A percentile compares a stretch with the other conserved stretches of the same genome.
Evolutionary conservation across 2,329 filamentous ascomycete species (phyloP).

Genomic region (Fusarium burgessii): DNA sequence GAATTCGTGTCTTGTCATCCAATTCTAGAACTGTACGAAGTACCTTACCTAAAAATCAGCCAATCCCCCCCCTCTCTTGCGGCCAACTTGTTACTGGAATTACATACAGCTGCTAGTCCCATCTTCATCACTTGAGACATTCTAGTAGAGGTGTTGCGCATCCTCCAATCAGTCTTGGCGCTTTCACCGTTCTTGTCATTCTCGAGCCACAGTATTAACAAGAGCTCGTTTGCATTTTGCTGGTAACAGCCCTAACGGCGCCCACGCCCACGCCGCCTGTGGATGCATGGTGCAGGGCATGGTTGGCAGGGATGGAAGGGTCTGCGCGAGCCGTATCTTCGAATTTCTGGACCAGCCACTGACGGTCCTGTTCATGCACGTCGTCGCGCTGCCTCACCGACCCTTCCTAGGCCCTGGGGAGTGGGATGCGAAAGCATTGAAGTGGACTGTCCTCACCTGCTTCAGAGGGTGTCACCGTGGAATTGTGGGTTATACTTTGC

Average conservation of each 20-base stretch:
- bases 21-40: conserved; percentile 14
- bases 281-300: conserved; percentile 42
- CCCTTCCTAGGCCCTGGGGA: conserved; percentile 41
- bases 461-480: conserved; percentile 22
- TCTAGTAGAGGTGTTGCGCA: conserved; percentile 14
- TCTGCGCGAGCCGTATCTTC: conserved; percentile 30
- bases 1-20: conserved; percentile 4
- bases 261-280: conserved; percentile 41
- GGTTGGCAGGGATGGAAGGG: conserved; percentile 37
- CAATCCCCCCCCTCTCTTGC: conserved; percentile 3
- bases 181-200: conserved; percentile 45
- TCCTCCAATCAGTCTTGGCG: conserved; percentile 43
- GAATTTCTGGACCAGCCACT: conserved; percentile 46
- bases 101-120: conserved; percentile 17
- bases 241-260: conserved; percentile 46
- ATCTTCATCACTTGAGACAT: conserved; percentile 24
- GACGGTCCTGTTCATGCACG: conserved; percentile 51
- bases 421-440: conserved; percentile 36
- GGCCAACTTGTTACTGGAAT: conserved; percentile 13
- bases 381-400: conserved; percentile 50
- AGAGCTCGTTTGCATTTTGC: conserved; percentile 29
- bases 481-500: conserved; percentile 8
- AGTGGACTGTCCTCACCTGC: conserved; percentile 34
- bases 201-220: conserved; percentile 9
- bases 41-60: not conserved